These are phyloP conservation scores for Globisporangium cederbergense DNA, from an alignment of 352 stramenopile species.

Conservation along the genomic window DNA sequence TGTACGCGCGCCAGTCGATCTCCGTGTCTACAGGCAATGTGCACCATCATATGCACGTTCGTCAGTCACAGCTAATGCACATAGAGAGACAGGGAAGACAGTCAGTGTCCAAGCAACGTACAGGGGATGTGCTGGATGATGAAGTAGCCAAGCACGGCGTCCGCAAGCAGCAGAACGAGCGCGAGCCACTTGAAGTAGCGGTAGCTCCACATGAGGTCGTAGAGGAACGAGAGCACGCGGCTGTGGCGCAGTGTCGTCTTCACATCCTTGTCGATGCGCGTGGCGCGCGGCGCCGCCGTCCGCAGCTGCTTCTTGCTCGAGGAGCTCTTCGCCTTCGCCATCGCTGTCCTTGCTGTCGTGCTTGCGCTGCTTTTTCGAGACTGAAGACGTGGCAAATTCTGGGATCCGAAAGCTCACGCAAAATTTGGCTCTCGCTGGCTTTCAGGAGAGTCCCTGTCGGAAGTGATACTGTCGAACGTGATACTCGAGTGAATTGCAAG, in stretches of 20 bases:
- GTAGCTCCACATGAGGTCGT: constrained; percentile 88
- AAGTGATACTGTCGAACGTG: no score
- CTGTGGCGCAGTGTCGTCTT: constrained; percentile 75
- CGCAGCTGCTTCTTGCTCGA: background rate
- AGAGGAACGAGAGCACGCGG: constrained; percentile 65
- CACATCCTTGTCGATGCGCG: constrained; percentile 85
- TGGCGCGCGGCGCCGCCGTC: constrained; percentile 37
- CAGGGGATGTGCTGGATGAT: constrained; percentile 83
- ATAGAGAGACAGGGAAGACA: background rate
- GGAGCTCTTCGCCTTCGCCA: constrained; percentile 7
- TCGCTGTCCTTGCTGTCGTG: background rate
- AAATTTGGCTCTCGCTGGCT: no score
- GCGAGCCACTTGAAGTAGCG: constrained; percentile 75
- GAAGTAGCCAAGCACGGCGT: constrained; percentile 60
- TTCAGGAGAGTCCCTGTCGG: no score
- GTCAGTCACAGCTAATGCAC: constrained; percentile 1
- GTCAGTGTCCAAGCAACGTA: constrained; percentile 20
- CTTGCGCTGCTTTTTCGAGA: background rate
- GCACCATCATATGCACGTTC: background rate
- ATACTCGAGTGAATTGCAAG: no score
- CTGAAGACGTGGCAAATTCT: constrained; percentile 16
- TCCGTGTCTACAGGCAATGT: constrained; percentile 87
- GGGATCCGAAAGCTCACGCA: background rate
- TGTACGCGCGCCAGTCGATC: constrained; percentile 99
- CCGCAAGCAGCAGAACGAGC: constrained; percentile 44